phyloP scores from a whole-genome alignment of 345 rosid species.

The Citrus inodora region DNA sequence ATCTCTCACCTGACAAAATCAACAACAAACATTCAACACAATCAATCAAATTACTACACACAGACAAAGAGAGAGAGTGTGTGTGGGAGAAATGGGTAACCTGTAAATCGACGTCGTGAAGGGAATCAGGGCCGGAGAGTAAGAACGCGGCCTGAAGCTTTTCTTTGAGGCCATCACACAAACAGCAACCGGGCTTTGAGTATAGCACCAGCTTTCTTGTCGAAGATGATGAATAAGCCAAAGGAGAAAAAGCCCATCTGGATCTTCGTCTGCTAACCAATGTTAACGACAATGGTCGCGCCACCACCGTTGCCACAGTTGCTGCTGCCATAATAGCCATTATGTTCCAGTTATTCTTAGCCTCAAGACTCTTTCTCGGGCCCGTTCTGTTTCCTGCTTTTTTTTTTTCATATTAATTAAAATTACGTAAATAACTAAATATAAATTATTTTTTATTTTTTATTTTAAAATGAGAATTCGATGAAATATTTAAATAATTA shows the following conservation, averaged over 20 bases:
- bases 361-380: background rate
- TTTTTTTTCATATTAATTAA: too few species aligned
- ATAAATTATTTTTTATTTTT: too few species aligned
- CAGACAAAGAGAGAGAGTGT: background rate
- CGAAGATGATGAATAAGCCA: constrained; percentile 22
- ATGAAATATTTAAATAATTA: too few species aligned
- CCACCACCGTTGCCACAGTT: constrained; percentile 9
- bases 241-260: constrained; percentile 29
- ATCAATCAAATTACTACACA: background rate
- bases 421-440: too few species aligned
- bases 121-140: constrained; percentile 57
- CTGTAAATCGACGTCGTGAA: constrained; percentile 72
- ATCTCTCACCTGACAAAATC: constrained; percentile 57
- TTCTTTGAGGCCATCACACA: constrained; percentile 96
- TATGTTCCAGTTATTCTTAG: background rate
- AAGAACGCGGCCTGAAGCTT: constrained; percentile 77
- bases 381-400: too few species aligned
- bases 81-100: constrained; percentile 17
- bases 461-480: too few species aligned
- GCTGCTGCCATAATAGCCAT: constrained; percentile 35
- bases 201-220: constrained; percentile 63
- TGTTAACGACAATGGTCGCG: constrained; percentile 27
- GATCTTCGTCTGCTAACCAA: constrained; percentile 29
- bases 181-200: constrained; percentile 87
- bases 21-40: background rate